These are phyloP conservation scores for Cyclotella choctawhatcheeana DNA, from an alignment of 108 stramenopile genomes.

Conservation along the genomic window DNA sequence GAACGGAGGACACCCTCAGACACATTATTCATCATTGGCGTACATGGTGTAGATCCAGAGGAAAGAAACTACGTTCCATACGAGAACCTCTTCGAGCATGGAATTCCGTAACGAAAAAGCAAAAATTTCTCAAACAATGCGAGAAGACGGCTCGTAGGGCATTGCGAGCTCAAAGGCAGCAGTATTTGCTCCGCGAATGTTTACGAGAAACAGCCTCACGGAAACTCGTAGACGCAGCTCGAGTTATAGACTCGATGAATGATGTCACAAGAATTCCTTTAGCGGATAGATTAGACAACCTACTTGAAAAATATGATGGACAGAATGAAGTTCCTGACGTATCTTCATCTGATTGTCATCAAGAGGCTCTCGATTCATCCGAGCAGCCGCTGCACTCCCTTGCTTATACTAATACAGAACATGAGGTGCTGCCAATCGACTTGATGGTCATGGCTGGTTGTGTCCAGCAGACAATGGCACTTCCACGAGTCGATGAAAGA, in stretches of 20 bases:
- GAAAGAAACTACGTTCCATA: neutral
- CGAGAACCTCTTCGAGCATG: slow-evolving; percentile 3
- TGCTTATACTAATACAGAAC: neutral
- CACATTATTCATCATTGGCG: slow-evolving; percentile 5
- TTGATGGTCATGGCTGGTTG: neutral
- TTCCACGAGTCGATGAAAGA: neutral
- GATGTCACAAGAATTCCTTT: neutral
- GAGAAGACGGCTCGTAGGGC: slow-evolving; percentile 3
- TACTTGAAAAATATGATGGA: slow-evolving; percentile 7
- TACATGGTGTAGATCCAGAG: neutral
- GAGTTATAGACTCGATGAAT: neutral
- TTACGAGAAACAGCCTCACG: neutral
- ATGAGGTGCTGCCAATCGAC: neutral
- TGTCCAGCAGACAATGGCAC: neutral
- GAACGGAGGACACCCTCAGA: neutral
- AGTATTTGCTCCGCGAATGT: neutral
- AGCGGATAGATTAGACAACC: neutral
- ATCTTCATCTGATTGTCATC: too few relatives aligned
- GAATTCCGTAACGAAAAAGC: neutral
- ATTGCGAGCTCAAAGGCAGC: slow-evolving; percentile 7
- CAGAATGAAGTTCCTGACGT: neutral
- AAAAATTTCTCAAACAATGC: neutral
- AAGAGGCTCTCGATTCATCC: too few relatives aligned
- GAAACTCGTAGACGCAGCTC: neutral
- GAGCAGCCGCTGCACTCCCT: too few relatives aligned